Evolutionary conservation across 306 rosid genomes (phyloP), one percentile per base, ranked within the genome.

Genomic region (Prunus mume): DNA sequence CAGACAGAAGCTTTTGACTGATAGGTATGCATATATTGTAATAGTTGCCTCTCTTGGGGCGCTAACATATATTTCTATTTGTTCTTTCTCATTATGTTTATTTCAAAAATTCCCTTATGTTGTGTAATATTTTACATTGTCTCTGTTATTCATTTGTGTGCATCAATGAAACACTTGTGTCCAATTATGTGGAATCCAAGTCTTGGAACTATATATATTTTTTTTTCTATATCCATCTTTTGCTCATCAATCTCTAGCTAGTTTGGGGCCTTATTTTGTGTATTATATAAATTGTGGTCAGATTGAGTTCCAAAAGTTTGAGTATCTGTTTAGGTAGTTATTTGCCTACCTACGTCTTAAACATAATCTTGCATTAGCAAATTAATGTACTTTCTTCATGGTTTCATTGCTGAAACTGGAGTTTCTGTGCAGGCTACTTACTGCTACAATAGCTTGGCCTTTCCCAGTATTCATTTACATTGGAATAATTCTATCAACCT

Each of bases 361-460:
- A 49, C 1, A 65, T 22, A 79, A 22, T 10, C 38, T 27, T 54
- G 72, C 74, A 55, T 13, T 67, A 32, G 65, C 56, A 13, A 56
- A 76, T 19, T 67, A 41, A 57, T 68, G 45, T 32, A 54, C 61
- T 51, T 47, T 46, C 7, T 25, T 77, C 12, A 65, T 58, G 4
- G 43, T 78, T 62, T 58, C 57, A 73, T 43, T 71, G 69, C 63
- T 73, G 69, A 86, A 73, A 80, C 64, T 83, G 58, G 62, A 78
- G 27, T 69, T 89, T 75, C 80, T 80, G 17, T 86, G 88, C 95
- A 96, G 99, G 97, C 90, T 96, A 81, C 97, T 96, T 68, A 79
- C 99, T 3, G 99, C 99, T 79, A 92, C 90, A 28, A 58, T 96
- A 76, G 96, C 99, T 49, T 96, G 99, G 99, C 99, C 99, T 79